Evolutionary conservation across 73 alveolate genomes (phyloP).

Genomic region (Tetrahymena elliotti): DNA sequence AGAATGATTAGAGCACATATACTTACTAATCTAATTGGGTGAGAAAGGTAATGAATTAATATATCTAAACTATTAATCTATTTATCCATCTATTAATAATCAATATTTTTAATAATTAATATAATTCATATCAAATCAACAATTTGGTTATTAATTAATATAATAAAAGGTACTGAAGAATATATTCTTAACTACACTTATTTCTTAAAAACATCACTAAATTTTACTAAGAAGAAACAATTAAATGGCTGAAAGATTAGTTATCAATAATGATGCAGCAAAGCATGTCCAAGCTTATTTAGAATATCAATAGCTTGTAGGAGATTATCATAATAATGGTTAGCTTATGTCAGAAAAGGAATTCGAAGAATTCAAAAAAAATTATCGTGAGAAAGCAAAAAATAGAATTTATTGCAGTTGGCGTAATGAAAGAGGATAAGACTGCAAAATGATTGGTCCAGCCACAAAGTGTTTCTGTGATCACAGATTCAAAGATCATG

Average conservation of each 20-base stretch:
- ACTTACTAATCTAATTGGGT: neutral
- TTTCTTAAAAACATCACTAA: neutral
- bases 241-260: slow-evolving; percentile 61
- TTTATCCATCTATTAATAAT: neutral
- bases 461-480: slow-evolving; percentile 94
- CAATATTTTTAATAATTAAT: too few relatives aligned
- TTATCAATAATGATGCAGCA: slow-evolving; percentile 63
- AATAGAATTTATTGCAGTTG: slow-evolving; percentile 83
- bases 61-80: too few relatives aligned
- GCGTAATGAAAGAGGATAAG: slow-evolving; percentile 79
- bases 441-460: slow-evolving; percentile 94
- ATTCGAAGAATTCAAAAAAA: slow-evolving; percentile 84
- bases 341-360: slow-evolving; percentile 81
- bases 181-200: neutral
- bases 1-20: neutral
- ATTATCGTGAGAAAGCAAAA: slow-evolving; percentile 50
- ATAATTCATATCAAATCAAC: neutral
- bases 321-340: slow-evolving; percentile 87
- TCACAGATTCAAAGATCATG: slow-evolving; percentile 92
- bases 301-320: slow-evolving; percentile 86
- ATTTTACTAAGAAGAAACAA: neutral
- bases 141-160: neutral
- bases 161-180: neutral
- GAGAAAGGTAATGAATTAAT: too few relatives aligned
- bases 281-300: slow-evolving; percentile 86